Evolutionary conservation across 2,329 filamentous ascomycete species (phyloP).

Genomic region (Stachybotrys elegans): DNA sequence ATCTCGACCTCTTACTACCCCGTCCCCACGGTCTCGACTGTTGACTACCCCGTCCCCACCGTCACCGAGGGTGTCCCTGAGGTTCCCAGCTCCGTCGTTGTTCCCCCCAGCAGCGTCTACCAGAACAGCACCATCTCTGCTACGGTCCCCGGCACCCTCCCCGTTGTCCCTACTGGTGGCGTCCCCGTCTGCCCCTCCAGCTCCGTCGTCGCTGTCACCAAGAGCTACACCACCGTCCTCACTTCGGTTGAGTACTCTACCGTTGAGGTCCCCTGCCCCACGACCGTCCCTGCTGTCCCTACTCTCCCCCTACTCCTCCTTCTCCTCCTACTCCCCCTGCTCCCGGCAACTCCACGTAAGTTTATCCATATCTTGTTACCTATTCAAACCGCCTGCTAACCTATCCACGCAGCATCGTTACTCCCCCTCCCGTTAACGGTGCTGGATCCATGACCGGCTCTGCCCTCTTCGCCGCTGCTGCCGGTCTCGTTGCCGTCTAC

Average conservation of each 20-base stretch:
- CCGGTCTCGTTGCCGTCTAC: slow-evolving; percentile 48
- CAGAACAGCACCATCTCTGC: no score
- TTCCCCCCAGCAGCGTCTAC: not conserved
- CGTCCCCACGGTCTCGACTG: slow-evolving; percentile 22
- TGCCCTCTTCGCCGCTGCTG: slow-evolving; percentile 47
- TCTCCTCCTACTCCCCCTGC: slow-evolving; percentile 29
- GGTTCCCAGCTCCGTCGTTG: not conserved
- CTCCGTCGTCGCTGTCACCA: slow-evolving; percentile 49
- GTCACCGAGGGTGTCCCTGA: not conserved
- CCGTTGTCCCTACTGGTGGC: slow-evolving; percentile 6
- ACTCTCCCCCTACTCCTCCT: slow-evolving; percentile 19
- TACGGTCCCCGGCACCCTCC: slow-evolving; percentile 4
- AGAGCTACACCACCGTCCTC: slow-evolving; percentile 51
- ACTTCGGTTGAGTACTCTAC: slow-evolving; percentile 50
- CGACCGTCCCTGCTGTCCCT: slow-evolving; percentile 20
- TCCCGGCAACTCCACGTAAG: slow-evolving; percentile 29
- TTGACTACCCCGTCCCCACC: slow-evolving; percentile 39
- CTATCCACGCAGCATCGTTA: slow-evolving; percentile 8
- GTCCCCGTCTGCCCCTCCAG: slow-evolving; percentile 23
- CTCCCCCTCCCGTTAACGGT: slow-evolving; percentile 42
- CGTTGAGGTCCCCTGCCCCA: slow-evolving; percentile 38
- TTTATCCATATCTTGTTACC: slow-evolving; percentile 12
- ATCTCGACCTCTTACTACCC: slow-evolving; percentile 15
- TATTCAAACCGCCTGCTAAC: not conserved
- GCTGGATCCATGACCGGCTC: slow-evolving; percentile 50